These are phyloP conservation scores for Lentinula edodes DNA, from an alignment of 768 basidiomycete species.

Conservation along the genomic window DNA sequence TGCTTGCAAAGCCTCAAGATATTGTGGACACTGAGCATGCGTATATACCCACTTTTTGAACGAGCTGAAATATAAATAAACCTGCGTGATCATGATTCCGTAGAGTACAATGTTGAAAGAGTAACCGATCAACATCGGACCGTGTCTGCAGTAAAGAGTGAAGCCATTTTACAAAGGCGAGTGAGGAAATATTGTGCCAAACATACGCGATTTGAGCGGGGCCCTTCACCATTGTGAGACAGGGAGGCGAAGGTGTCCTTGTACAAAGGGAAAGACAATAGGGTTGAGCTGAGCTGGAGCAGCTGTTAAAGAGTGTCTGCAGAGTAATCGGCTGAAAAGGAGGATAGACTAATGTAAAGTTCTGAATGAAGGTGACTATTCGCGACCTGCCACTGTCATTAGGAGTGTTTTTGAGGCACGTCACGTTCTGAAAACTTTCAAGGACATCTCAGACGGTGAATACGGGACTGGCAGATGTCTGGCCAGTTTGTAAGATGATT, in stretches of 20 bases:
- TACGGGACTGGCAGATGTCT: no score
- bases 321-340: no score
- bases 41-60: constrained; percentile 25
- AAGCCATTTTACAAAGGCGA: neutral
- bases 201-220: constrained; percentile 32
- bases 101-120: constrained; percentile 40
- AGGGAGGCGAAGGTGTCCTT: neutral
- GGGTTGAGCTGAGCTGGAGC: neutral
- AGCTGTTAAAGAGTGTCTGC: neutral
- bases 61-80: constrained; percentile 40
- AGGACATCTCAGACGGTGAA: no score
- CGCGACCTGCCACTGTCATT: no score
- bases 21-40: neutral
- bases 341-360: no score
- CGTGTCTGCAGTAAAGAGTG: constrained; percentile 27
- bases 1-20: constrained; percentile 12
- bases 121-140: constrained; percentile 45
- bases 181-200: neutral
- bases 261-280: neutral
- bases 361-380: no score
- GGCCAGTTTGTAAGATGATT: no score
- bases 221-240: neutral
- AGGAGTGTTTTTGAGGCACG: no score
- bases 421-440: no score
- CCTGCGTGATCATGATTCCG: constrained; percentile 45